A percentile compares a stretch with the other conserved stretches of the same genome.
Evolutionary conservation across 1,139 yeast species (phyloP).

Genomic region (Taphrina populina): DNA sequence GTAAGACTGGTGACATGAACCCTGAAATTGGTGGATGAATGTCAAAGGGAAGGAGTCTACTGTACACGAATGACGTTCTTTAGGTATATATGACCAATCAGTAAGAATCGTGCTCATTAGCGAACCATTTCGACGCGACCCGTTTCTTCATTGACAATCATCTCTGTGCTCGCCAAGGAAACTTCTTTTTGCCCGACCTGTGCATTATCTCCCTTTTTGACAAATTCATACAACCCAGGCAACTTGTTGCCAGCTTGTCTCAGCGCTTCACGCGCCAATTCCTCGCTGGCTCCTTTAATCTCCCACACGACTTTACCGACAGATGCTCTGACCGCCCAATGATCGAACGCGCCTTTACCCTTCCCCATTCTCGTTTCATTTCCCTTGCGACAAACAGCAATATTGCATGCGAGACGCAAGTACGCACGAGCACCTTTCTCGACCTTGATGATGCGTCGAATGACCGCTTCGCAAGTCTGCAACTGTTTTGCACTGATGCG

Average conservation of each 20-base stretch:
- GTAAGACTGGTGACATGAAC: conserved; percentile 25
- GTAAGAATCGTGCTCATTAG: too few relatives aligned
- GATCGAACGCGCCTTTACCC: conserved; percentile 97
- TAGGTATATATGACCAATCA: background rate
- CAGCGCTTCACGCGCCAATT: conserved; percentile 85
- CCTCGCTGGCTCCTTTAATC: conserved; percentile 79
- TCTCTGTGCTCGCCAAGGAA: conserved; percentile 20
- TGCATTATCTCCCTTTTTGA: conserved; percentile 63
- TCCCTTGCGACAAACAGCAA: conserved; percentile 94
- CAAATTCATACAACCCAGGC: conserved; percentile 89
- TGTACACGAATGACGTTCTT: background rate
- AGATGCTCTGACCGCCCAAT: conserved; percentile 95
- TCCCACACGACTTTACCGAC: conserved; percentile 93
- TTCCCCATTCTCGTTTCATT: conserved; percentile 99
- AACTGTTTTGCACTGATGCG: conserved; percentile 87
- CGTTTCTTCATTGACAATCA: conserved; percentile 17
- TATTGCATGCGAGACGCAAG: conserved; percentile 78
- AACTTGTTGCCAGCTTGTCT: conserved; percentile 88
- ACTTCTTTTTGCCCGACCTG: conserved; percentile 58
- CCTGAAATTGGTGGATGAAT: conserved; percentile 28
- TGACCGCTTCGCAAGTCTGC: conserved; percentile 83
- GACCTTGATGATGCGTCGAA: conserved; percentile 67
- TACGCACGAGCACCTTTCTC: conserved; percentile 59
- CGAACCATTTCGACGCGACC: conserved; percentile 16
- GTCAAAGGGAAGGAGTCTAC: background rate